These are phyloP conservation scores for Talaromyces sp. DNA, from an alignment of 2,329 filamentous ascomycete species.

Conservation along the genomic window DNA sequence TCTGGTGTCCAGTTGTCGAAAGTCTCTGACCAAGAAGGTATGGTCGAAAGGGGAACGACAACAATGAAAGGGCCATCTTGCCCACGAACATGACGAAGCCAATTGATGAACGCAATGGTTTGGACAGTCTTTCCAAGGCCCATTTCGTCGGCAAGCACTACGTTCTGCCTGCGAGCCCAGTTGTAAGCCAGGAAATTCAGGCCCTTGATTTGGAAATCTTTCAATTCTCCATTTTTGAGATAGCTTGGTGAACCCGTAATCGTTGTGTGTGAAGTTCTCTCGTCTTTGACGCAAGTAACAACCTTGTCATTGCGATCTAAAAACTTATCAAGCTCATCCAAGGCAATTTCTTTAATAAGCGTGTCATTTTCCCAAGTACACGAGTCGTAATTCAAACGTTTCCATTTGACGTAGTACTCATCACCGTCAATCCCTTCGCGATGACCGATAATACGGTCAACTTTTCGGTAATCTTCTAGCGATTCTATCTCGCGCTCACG, in stretches of 20 bases:
- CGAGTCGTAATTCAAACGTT: conserved; percentile 83
- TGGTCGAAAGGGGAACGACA: conserved; percentile 93
- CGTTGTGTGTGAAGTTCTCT: conserved; percentile 65
- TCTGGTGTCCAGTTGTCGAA: conserved; percentile 96
- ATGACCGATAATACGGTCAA: conserved; percentile 85
- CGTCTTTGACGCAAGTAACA: conserved; percentile 71
- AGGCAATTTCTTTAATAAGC: conserved; percentile 70
- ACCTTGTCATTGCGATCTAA: conserved; percentile 76
- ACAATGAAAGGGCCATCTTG: conserved; percentile 96
- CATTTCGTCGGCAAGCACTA: conserved; percentile 98
- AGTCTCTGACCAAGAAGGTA: conserved; percentile 96
- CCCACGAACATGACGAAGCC: conserved; percentile 80
- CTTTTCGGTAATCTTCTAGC: conserved; percentile 81
- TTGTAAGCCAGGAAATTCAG: conserved; percentile 95
- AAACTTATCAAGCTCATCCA: conserved; percentile 87
- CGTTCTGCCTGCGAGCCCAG: conserved; percentile 90
- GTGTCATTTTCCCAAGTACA: conserved; percentile 87
- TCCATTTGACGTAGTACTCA: conserved; percentile 97
- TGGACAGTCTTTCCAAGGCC: conserved; percentile 97
- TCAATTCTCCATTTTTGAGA: conserved; percentile 75
- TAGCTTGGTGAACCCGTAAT: conserved; percentile 82
- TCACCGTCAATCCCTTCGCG: conserved; percentile 72
- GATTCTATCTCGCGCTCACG: conserved; percentile 86
- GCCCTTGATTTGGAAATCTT: conserved; percentile 89
- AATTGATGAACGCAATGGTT: conserved; percentile 94